A percentile compares a stretch with the other conserved stretches of the same genome.
phyloP scores from a whole-genome alignment of 805 yeast species.

The Candida multigemmis region DNA sequence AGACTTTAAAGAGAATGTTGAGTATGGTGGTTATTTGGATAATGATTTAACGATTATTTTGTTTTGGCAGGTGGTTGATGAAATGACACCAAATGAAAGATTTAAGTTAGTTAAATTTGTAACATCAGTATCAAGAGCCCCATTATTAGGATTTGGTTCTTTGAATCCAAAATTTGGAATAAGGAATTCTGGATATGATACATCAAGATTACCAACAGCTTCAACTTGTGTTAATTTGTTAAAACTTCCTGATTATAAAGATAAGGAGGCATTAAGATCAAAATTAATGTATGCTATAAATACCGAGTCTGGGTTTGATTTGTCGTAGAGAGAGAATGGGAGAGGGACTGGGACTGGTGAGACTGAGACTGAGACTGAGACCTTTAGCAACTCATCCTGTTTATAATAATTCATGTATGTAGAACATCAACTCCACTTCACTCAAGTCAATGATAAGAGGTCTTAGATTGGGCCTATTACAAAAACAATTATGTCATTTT shows the following conservation, averaged over 20 bases:
- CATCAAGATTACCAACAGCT: constrained; percentile 72
- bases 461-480: too few relatives aligned
- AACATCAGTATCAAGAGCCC: constrained; percentile 88
- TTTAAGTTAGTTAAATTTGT: constrained; percentile 73
- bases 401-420: too few relatives aligned
- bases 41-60: constrained; percentile 49
- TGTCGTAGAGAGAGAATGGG: constrained; percentile 45
- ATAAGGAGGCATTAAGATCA: constrained; percentile 44
- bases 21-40: constrained; percentile 53
- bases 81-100: constrained; percentile 55
- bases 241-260: constrained; percentile 74
- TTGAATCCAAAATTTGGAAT: constrained; percentile 77
- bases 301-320: constrained; percentile 81
- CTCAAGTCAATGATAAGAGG: too few relatives aligned
- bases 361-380: too few relatives aligned
- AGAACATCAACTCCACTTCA: too few relatives aligned
- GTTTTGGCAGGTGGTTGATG: constrained; percentile 72
- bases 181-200: constrained; percentile 50
- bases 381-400: too few relatives aligned
- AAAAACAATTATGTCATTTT: too few relatives aligned
- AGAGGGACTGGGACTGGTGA: too few relatives aligned
- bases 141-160: constrained; percentile 74
- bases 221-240: constrained; percentile 88
- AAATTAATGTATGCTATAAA: constrained; percentile 74
- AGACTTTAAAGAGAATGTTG: constrained; percentile 58